Base-by-base conservation (phyloP, 805 yeast genomes). In the Priceomyces fermenticarens region DNA sequence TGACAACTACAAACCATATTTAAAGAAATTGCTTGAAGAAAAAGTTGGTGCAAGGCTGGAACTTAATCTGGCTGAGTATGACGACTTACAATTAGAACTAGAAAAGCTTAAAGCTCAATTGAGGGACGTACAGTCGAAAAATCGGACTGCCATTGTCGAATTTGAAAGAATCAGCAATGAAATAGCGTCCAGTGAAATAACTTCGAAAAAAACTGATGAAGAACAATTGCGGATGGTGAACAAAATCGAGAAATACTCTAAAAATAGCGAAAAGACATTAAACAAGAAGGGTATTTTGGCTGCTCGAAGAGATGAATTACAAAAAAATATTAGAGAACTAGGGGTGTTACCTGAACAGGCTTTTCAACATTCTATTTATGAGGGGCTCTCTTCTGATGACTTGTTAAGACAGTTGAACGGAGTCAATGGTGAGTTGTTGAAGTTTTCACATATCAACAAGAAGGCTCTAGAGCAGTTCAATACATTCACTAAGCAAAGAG, bases 261-360 rank as follows among this genome's bases (percentile, higher is more conserved):
- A 81, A 46, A 62, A 55, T n/a, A 73, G 84, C 0, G 96, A 88
- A 52, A 81, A 76, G 42, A 69, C 71, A 5, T 63, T 85, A 48
- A 74, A 85, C 14, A 83, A 77, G 52, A 85, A 81, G 47, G 70
- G 85, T 2, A 56, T 83, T 3, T 62, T 88, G 36, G 55, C 67
- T 3, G 65, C 72, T 32, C 74, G 96, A 47, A 74, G 86, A 44
- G 87, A 84, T 36, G 95, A 86, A 48, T 60, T 87, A 16, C 83
- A 81, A 47, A 77, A 74, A 44, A 85, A 79, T 53, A 82, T 89
- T 25, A 73, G 90, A 45, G 95, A 86, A 32, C 64, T 90, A 31
- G 97, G 97, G n/a, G 86, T 85, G 3, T 67, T 91, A 12, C 91
- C 97, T 0, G 97, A 89, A 53, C 89, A 86, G 40, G 89, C 93